A percentile compares a stretch with the other conserved stretches of the same genome.
Evolutionary conservation across 2,329 filamentous ascomycete species (phyloP).

Genomic region (Beauveria scarabaeidicola): DNA sequence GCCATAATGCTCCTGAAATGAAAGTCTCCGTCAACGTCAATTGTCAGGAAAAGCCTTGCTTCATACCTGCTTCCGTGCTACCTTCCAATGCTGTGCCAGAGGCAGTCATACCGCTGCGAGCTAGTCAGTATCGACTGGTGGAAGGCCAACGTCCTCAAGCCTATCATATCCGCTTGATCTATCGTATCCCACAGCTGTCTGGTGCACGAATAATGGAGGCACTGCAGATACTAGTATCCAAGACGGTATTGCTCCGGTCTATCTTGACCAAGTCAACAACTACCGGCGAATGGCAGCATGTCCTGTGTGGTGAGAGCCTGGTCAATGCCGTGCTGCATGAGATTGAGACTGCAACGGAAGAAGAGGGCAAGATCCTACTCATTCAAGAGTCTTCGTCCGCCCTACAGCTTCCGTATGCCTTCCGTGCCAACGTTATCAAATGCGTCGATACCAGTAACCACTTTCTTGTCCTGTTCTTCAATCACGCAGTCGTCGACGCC

Average conservation of each 20-base stretch:
- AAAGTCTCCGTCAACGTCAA: not conserved
- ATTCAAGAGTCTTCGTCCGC: constrained; percentile 14
- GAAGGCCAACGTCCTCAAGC: constrained; percentile 26
- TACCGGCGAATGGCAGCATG: not conserved
- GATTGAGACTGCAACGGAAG: constrained; percentile 15
- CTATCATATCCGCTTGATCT: constrained; percentile 26
- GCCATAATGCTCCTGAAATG: not conserved
- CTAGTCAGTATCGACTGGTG: constrained; percentile 22
- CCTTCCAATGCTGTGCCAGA: not conserved
- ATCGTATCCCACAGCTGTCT: constrained; percentile 16
- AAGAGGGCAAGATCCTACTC: constrained; percentile 14
- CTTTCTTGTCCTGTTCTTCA: constrained; percentile 24
- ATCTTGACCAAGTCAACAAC: not conserved
- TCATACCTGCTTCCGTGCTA: not conserved
- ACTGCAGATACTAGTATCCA: constrained; percentile 14
- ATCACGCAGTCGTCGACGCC: constrained; percentile 28
- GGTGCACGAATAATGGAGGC: not conserved
- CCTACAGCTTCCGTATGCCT: constrained; percentile 22
- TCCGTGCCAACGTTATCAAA: constrained; percentile 20
- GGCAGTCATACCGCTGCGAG: constrained; percentile 19
- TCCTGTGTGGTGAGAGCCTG: constrained; percentile 11
- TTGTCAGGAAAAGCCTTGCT: not conserved
- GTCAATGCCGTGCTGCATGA: constrained; percentile 20
- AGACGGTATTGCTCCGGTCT: not conserved
- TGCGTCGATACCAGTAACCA: constrained; percentile 12